Evolutionary conservation across 306 rosid genomes (phyloP), one percentile per base, ranked within the genome.

Genomic region (Vicia sativa): DNA sequence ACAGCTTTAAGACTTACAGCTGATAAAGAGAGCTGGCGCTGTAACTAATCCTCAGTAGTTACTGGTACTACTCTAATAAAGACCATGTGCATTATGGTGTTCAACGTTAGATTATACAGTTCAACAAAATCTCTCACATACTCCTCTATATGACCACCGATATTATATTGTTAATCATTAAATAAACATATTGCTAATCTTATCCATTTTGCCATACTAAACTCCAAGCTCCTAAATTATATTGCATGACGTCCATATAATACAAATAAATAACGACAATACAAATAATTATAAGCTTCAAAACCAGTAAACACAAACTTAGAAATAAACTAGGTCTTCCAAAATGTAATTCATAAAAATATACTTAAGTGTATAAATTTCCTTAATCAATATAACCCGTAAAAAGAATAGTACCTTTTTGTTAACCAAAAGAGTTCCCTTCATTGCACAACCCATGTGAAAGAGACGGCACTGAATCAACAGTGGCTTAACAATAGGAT

Each of bases 341-440:
- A 5, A 35, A 55, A 62, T 19, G 18, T 11, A 28, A 7, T 55
- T 13, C 2, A 31, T 28, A 23, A 43, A 64, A 42, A 37, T 25
- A 65, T 10, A 29, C 16, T 4, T 2, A 49, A 9, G 55, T 29
- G 14, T 59, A 59, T 29, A 34, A 52, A 16, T 2, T 43, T 6
- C 59, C 54, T 29, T 3, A 28, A 45, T 44, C 25, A 16, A n/a
- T 14, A 52, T 46, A 37, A 42, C 55, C 57, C 6, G 38, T 48
- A 64, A 28, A 28, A 70, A 60, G 38, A 15, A 13, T 85, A n/a
- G n/a, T n/a, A 91, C 97, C 90, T 50, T 78, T 75, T 67, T 85
- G 72, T 89, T 89, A 60, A 89, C 64, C 78, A 89, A 80, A 77
- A 89, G 77, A 5, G 92, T 87, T 49, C 97, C 97, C 77, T 92